Conservation (phyloP, 371 early-diverging fungal species). For the Mucor lusitanicus region DNA sequence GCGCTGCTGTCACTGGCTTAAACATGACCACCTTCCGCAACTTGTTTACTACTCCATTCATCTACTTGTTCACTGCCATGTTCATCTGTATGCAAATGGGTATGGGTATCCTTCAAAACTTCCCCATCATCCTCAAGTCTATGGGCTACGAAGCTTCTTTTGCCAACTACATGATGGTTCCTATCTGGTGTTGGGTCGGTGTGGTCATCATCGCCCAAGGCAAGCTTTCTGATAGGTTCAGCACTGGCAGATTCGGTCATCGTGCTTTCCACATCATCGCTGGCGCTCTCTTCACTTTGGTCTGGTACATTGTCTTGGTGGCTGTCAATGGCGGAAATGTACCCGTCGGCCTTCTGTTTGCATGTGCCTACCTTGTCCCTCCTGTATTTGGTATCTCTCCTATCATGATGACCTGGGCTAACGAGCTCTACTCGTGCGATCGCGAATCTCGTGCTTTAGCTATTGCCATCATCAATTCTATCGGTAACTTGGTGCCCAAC, state of each 20-base stretch:
- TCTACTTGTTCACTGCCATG: conserved; percentile 35
- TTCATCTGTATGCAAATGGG: conserved; percentile 50
- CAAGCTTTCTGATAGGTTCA: conserved; percentile 34
- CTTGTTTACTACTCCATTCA: conserved; percentile 40
- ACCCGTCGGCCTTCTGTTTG: conserved; percentile 30
- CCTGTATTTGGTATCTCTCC: conserved; percentile 38
- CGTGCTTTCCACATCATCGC: conserved; percentile 44
- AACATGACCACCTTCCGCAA: conserved; percentile 38
- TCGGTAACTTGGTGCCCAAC: conserved; percentile 43
- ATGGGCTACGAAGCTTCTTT: conserved; percentile 34
- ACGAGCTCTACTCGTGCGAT: conserved; percentile 39
- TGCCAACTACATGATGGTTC: conserved; percentile 49
- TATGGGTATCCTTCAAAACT: conserved; percentile 47
- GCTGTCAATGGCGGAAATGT: conserved; percentile 49
- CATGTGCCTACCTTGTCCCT: conserved; percentile 35
- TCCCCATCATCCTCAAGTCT: conserved; percentile 40
- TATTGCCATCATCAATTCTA: conserved; percentile 40
- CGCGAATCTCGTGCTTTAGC: conserved; percentile 37
- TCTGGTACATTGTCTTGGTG: conserved; percentile 58
- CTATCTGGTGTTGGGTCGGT: conserved; percentile 46
- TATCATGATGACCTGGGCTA: conserved; percentile 48
- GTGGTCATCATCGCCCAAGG: conserved; percentile 45
- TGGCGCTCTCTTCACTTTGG: conserved; percentile 35
- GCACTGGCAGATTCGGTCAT: conserved; percentile 5
- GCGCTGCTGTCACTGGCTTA: conserved; percentile 21